Percentiles rank a stretch among this genome's conserved stretches.
phyloP scores from a whole-genome alignment of 2,329 filamentous ascomycete genomes.

The Calonectria leucothoes region DNA sequence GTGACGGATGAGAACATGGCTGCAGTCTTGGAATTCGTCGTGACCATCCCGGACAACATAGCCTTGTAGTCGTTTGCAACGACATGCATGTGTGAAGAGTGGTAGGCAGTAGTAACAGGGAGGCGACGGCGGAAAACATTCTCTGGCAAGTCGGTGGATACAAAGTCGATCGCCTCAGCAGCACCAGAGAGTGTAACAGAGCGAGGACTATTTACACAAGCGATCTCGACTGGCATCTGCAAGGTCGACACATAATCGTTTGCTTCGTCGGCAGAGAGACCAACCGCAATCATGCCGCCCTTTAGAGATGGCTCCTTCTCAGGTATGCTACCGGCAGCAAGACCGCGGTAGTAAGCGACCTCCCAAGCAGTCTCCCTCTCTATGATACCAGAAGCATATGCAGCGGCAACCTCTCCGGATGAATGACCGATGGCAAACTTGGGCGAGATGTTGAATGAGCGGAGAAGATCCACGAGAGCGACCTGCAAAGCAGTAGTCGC shows the following conservation, averaged over 20 bases:
- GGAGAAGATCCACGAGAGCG: slow-evolving; percentile 54
- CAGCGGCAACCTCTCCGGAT: slow-evolving; percentile 60
- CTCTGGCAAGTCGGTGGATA: slow-evolving; percentile 47
- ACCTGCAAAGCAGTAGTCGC: slow-evolving; percentile 56
- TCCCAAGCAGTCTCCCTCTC: slow-evolving; percentile 53
- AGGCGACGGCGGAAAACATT: slow-evolving; percentile 51
- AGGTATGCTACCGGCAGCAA: slow-evolving; percentile 46
- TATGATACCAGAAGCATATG: slow-evolving; percentile 53
- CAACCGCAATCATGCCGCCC: slow-evolving; percentile 57
- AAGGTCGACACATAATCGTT: slow-evolving; percentile 40
- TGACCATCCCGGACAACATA: slow-evolving; percentile 39
- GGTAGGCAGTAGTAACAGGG: slow-evolving; percentile 55
- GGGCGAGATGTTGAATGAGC: slow-evolving; percentile 47
- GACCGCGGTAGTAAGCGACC: slow-evolving; percentile 55
- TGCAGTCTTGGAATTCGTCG: slow-evolving; percentile 20
- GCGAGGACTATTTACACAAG: slow-evolving; percentile 57
- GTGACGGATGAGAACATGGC: slow-evolving; percentile 58
- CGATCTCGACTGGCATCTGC: slow-evolving; percentile 46
- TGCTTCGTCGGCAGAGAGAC: slow-evolving; percentile 45
- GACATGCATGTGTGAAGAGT: slow-evolving; percentile 57
- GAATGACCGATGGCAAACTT: slow-evolving; percentile 56
- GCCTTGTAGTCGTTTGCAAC: slow-evolving; percentile 51
- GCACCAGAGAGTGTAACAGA: slow-evolving; percentile 59
- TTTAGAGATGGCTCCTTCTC: slow-evolving; percentile 41
- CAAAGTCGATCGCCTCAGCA: slow-evolving; percentile 42